Evolutionary conservation across 768 basidiomycete species (phyloP), one percentile per base, ranked within the genome.

Genomic region (Serendipita indica): DNA sequence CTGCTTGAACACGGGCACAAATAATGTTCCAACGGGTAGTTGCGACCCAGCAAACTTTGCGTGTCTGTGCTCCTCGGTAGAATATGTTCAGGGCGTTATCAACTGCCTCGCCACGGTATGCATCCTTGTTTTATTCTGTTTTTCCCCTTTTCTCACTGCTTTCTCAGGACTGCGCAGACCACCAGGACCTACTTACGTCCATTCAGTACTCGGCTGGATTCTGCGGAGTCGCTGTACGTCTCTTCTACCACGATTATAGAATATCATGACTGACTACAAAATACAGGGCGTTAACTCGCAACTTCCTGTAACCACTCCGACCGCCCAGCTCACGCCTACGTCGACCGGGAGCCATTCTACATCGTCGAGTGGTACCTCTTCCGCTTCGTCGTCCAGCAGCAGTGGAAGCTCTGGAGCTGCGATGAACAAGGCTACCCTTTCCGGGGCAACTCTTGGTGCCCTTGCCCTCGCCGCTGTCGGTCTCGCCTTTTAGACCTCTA

Each of bases 81-180:
- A 27, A 4, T 54, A 54, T n/a, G 49, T 54, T n/a, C 49, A 54
- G 2, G 49, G 49, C 22, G 49, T 54, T 16, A 54, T 54, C 49
- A 54, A 54, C 49, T 54, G 49, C 49, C 7, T 54, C n/a, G 49
- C 49, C 20, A 54, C 49, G 2, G 49, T 54, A 54, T 28, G 49
- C 30, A 7, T 33, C 10, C 18, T 37, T 37, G 6, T 18, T 18
- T 43, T n/a, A 43, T 43, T 2, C 20, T 7, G 30, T 54, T 18
- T 18, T 28, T 54, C 12, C 30, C 49, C 16, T 22, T 16, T 54
- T 25, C 12, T 54, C 49, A 27, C 16, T 54, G 7, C 10, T 54
- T 30, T 20, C 10, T n/a, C 32, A 54, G 49, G 22, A 54, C 10
- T 54, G 49, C 49, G 4, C 49, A 16, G 32, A n/a, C 2, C 49